A percentile compares a stretch with the other conserved stretches of the same genome.
These are phyloP conservation scores for Wickerhamomyces pijperi DNA, from an alignment of 805 yeast genomes.

Conservation along the genomic window DNA sequence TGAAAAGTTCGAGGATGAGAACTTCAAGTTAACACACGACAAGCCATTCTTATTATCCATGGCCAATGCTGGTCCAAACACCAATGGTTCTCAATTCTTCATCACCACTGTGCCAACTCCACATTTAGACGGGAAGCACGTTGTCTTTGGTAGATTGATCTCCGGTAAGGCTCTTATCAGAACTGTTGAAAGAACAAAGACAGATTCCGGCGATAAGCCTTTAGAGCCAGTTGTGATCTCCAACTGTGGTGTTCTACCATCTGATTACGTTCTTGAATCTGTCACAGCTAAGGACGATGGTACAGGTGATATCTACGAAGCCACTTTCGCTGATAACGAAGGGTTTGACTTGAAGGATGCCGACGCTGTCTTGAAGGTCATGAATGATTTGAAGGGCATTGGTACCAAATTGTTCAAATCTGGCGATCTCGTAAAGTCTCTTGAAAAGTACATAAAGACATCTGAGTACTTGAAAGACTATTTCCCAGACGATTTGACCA, in stretches of 20 bases:
- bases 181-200: conserved; percentile 59
- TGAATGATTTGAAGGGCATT: conserved; percentile 54
- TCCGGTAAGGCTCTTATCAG: conserved; percentile 75
- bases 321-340: conserved; percentile 62
- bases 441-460: conserved; percentile 65
- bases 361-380: conserved; percentile 58
- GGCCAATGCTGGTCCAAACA: conserved; percentile 95
- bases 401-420: conserved; percentile 70
- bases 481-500: conserved; percentile 57
- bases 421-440: conserved; percentile 45
- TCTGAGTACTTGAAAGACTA: conserved; percentile 57
- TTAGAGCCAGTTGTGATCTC: conserved; percentile 54
- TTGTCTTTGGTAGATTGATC: conserved; percentile 86
- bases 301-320: conserved; percentile 79
- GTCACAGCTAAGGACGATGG: conserved; percentile 51
- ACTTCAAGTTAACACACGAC: conserved; percentile 65
- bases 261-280: conserved; percentile 38
- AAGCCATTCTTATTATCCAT: conserved; percentile 82
- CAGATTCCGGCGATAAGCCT: conserved; percentile 65
- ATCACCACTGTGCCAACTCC: conserved; percentile 90
- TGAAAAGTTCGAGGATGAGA: conserved; percentile 84
- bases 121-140: conserved; percentile 91
- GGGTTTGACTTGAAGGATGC: conserved; percentile 43
- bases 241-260: conserved; percentile 70
- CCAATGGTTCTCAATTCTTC: conserved; percentile 94